Base-by-base conservation (phyloP, 495 filamentous ascomycete genomes). In the Neurospora sp. region DNA sequence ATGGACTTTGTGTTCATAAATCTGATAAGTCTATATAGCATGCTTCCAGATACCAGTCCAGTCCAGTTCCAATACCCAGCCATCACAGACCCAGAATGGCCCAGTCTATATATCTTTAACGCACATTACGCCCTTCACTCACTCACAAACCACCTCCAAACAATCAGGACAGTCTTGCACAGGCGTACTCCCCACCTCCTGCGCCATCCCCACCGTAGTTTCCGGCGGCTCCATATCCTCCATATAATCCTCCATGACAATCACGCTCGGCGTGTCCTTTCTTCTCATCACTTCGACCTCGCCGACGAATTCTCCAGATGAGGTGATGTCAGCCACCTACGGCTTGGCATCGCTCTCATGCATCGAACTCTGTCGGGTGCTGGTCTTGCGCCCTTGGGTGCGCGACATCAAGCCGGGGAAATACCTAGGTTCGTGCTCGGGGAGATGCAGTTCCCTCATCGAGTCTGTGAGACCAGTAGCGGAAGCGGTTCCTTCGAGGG, bases 361-460 rank as follows among this genome's bases (percentile, higher is more conserved):
- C 62, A 77, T 76, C 69, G 83, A 85, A 70, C 74, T 75, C 54
- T 79, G 80, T 54, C 83, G 76, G 69, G 77, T 77, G 79, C 86
- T 91, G 66, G 83, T 81, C 70, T 83, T 83, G 70, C 87, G 83
- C 44, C 54, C 27, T 14, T 85, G 85, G 71, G 85, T 85, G 70
- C 90, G 86, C 77, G 90, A 88, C 31, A 93, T 86, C 69, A 92
- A 85, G 4, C 92, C 91, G 0, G 92, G 92, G 79, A 92, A 92
- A 59, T 92, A 91, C 74, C 88, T 86, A 42, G 91, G 90, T 77
- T 92, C 89, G 31, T 86, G 86, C 0, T 86, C 83, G 14, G 82
- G 86, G 37, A 89, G 82, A 74, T 90, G 80, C 69, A 75, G 72
- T 59, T 81, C 81, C 71, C 73, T 73, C 69, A 77, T 74, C 41